Evolutionary conservation across 176 grass and related monocot genomes (phyloP).

Genomic region (Aegilops bicornis): DNA sequence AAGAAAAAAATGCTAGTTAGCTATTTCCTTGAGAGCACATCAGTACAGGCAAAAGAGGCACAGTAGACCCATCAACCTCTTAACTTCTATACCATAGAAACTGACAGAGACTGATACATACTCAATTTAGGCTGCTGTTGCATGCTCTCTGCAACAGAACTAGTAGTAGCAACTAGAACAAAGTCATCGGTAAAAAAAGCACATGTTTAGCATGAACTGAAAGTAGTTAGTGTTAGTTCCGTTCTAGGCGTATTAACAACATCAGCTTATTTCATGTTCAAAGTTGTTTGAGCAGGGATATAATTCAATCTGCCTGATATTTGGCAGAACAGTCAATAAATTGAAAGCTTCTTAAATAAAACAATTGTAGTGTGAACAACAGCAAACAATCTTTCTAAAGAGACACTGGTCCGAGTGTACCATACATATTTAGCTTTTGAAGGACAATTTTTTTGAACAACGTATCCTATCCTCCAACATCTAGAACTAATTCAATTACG

Average conservation of each 20-base stretch:
- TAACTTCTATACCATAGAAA: too few species aligned
- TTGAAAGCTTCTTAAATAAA: conserved; percentile 25
- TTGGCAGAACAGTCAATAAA: background rate
- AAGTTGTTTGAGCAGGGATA: background rate
- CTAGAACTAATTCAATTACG: conserved; percentile 22
- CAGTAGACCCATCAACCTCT: too few species aligned
- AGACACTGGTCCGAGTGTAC: conserved; percentile 10
- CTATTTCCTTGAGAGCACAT: too few species aligned
- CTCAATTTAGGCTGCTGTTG: too few species aligned
- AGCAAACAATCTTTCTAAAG: background rate
- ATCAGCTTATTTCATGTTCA: background rate
- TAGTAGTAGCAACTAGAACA: too few species aligned
- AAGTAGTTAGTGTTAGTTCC: background rate
- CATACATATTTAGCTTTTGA: conserved; percentile 4
- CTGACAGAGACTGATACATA: too few species aligned
- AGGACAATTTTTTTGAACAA: conserved; percentile 33
- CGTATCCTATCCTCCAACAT: conserved; percentile 19
- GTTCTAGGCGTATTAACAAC: background rate
- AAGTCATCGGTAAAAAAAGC: background rate
- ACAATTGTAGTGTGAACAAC: conserved; percentile 10
- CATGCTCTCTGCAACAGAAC: too few species aligned
- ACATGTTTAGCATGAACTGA: background rate
- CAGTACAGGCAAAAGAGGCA: too few species aligned
- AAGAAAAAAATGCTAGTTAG: too few species aligned
- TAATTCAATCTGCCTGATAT: background rate